A percentile compares a stretch with the other conserved stretches of the same genome.
Evolutionary conservation across 1,284 basidiomycete genomes (phyloP).

Genomic region (Cryptococcus sp.): DNA sequence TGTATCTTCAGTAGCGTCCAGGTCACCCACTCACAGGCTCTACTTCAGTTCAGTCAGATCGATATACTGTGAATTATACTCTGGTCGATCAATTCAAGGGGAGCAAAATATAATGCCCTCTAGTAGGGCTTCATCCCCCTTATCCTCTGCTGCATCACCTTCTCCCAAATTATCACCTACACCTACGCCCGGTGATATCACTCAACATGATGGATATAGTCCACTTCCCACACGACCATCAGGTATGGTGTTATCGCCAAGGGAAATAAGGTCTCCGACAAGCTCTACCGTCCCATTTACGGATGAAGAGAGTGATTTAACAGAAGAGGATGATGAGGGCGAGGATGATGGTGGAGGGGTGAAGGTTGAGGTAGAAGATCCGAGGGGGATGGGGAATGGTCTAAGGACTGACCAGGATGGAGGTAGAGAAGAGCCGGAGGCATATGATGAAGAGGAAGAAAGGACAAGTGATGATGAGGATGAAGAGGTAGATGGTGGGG

Average conservation of each 20-base stretch:
- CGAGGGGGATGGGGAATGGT: not conserved
- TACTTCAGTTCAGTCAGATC: no score
- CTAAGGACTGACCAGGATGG: constrained; percentile 1
- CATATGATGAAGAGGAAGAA: not conserved
- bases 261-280: constrained; percentile 1
- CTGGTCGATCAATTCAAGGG: no score
- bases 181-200: not conserved
- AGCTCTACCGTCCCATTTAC: constrained; percentile 3
- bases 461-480: constrained; percentile 5
- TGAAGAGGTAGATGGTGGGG: constrained; percentile 1
- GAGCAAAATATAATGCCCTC: constrained; percentile 1
- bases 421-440: constrained; percentile 10
- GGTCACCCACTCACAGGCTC: no score
- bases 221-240: not conserved
- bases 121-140: constrained; percentile 4
- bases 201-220: not conserved
- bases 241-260: not conserved
- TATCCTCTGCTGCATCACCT: constrained; percentile 5
- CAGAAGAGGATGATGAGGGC: constrained; percentile 17
- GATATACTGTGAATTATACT: no score
- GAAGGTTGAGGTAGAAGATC: not conserved
- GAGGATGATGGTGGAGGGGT: constrained; percentile 6
- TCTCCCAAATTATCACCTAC: not conserved
- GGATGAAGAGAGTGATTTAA: constrained; percentile 10
- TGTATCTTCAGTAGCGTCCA: no score